These are phyloP conservation scores for Hymenoscyphus infarciens DNA, from an alignment of 2,329 filamentous ascomycete genomes.

Conservation along the genomic window DNA sequence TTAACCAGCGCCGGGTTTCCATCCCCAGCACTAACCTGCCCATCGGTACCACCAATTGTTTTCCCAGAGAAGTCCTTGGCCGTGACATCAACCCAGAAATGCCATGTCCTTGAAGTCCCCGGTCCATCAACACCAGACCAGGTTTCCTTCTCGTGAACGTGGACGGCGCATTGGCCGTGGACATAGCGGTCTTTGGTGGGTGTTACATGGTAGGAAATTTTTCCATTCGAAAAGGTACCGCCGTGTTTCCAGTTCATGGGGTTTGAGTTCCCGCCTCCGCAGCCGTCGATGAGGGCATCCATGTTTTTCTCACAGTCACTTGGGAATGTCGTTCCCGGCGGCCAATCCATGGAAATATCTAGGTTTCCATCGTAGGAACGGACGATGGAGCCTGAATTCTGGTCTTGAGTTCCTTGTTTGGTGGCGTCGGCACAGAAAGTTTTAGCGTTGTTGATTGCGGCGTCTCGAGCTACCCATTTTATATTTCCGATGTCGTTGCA, in stretches of 20 bases:
- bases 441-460: not conserved
- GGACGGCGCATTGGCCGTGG: not conserved
- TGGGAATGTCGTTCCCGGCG: not conserved
- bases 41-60: not conserved
- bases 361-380: not conserved
- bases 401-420: conserved; percentile 6
- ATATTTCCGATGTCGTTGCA: conserved; percentile 8
- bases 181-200: not conserved
- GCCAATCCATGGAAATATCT: conserved; percentile 5
- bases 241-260: conserved; percentile 11
- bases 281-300: not conserved
- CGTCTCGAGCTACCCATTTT: conserved; percentile 1
- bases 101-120: not conserved
- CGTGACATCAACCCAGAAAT: not conserved
- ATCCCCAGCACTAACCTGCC: not conserved
- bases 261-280: conserved; percentile 4
- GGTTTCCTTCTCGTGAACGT: not conserved
- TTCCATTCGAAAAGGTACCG: not conserved
- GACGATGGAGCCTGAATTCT: not conserved
- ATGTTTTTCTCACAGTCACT: conserved; percentile 1
- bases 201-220: conserved; percentile 1
- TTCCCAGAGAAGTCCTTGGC: conserved; percentile 3
- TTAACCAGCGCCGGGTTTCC: not conserved
- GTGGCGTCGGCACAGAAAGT: conserved; percentile 7
- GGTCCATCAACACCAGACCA: not conserved